phyloP scores from a whole-genome alignment of 2,329 filamentous ascomycete genomes.

The Coniochaeta prunicola region DNA sequence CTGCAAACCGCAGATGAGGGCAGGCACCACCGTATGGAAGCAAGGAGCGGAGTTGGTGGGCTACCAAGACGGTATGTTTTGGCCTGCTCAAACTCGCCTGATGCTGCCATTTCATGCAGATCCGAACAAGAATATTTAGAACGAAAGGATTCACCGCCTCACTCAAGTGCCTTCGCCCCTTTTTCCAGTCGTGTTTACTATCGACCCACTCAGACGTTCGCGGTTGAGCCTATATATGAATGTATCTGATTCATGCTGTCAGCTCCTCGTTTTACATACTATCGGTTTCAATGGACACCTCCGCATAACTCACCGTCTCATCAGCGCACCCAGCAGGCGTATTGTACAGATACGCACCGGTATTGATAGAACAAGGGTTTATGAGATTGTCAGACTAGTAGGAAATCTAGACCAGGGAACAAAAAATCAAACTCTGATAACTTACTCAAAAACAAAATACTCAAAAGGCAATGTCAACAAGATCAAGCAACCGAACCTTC shows the following conservation, averaged over 20 bases:
- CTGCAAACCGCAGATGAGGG: not conserved
- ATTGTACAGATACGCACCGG: slow-evolving; percentile 46
- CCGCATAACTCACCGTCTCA: slow-evolving; percentile 5
- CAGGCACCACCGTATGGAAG: no score
- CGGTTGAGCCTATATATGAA: not conserved
- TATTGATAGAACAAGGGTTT: slow-evolving; percentile 49
- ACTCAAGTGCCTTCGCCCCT: not conserved
- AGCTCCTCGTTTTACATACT: no score
- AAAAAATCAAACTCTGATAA: no score
- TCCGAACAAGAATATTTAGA: not conserved
- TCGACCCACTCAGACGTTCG: not conserved
- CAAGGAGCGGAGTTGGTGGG: no score
- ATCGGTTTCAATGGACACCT: not conserved
- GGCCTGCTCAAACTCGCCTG: not conserved
- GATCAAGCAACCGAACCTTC: no score
- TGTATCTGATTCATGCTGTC: slow-evolving; percentile 13
- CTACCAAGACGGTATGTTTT: not conserved
- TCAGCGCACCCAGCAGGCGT: slow-evolving; percentile 40
- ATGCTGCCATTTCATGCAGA: not conserved
- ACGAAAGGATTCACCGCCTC: not conserved
- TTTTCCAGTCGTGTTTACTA: not conserved
- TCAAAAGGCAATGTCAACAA: no score
- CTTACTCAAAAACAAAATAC: no score
- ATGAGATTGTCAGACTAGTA: no score
- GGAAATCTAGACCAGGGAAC: no score